Base-by-base conservation (phyloP, 2,329 filamentous ascomycete genomes). In the Penicillium psychrosexuale region DNA sequence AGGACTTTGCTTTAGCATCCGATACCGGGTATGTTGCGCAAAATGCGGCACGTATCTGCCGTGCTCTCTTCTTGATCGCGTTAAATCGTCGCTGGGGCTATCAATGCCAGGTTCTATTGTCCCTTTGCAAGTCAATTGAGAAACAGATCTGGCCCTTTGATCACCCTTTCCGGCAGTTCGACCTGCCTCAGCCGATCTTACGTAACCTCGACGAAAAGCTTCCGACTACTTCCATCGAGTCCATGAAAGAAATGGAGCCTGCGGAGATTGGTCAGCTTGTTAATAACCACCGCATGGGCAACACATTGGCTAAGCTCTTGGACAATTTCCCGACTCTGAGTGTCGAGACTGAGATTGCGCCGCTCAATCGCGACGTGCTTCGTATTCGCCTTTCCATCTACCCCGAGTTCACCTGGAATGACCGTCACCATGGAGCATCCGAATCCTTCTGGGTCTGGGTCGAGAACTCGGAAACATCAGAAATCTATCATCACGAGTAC, bases 371-470 rank as follows among this genome's bases (percentile, higher is more conserved):
- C 44, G 92, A 99, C 68, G 93, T 99, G 0, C 79, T 99, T 58
- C 85, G 93, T n/a, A 91, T 99, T 67, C 88, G 89, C 67, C 83
- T 99, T 0, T 90, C 82, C 64, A 82, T 99, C 17, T 90, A 87
- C 1, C 91, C 94, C 0, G 92, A 97, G 48, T 99, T 99, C 69
- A 81, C 80, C 36, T 99, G 94, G 94, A 96, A 96, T 64, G 93
- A 97, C 63, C 86, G 89, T 44, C 84, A 96, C 56, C 92, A 99
- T 68, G 95, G 95, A 17, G 91, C 87, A 3, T 97, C 93, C 0
- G 94, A 99, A 68, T 93, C 93, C 4, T 99, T 95, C 76, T 99
- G 95, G 83, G 88, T 99, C 55, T 99, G 94, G 95, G 93, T 99
- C 3, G 94, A 99, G 72, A 96, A 97, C 70, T 97, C 93, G 0